phyloP scores from a whole-genome alignment of 1,284 basidiomycete species.

The Mycena citricolor region DNA sequence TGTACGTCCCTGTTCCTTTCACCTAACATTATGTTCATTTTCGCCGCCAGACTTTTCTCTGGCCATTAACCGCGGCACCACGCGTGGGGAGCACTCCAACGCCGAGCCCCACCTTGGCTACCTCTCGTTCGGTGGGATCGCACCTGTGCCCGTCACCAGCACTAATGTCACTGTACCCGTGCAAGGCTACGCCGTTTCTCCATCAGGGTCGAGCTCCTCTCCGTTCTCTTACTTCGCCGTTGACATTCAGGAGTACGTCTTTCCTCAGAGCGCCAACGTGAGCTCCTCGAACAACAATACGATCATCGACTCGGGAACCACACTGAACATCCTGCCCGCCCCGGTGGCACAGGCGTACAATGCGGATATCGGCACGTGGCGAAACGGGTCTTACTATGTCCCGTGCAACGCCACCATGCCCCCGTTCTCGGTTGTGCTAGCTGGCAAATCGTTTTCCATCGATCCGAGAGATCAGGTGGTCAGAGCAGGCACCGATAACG shows the following conservation, averaged over 20 bases:
- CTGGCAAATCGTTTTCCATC: slow-evolving; percentile 22
- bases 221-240: slow-evolving; percentile 26
- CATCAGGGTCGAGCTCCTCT: slow-evolving; percentile 1
- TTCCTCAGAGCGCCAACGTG: slow-evolving; percentile 22
- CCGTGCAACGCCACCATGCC: slow-evolving; percentile 24
- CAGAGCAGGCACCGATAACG: slow-evolving; percentile 15
- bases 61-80: slow-evolving; percentile 8
- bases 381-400: slow-evolving; percentile 19
- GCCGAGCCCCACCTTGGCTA: slow-evolving; percentile 12
- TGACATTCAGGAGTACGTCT: slow-evolving; percentile 25
- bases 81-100: not conserved
- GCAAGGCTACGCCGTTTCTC: slow-evolving; percentile 20
- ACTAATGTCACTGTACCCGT: slow-evolving; percentile 25
- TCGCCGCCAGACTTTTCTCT: slow-evolving; percentile 13
- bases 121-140: slow-evolving; percentile 18
- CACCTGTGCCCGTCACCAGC: slow-evolving; percentile 9
- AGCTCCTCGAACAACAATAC: slow-evolving; percentile 19
- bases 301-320: slow-evolving; percentile 23
- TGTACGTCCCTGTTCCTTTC: slow-evolving; percentile 3
- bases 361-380: slow-evolving; percentile 17
- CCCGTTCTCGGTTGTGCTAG: slow-evolving; percentile 23
- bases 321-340: slow-evolving; percentile 22
- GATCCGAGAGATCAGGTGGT: slow-evolving; percentile 24
- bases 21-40: not conserved
- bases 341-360: slow-evolving; percentile 26